Evolutionary conservation across 352 stramenopile genomes (phyloP).

Genomic region (Halophytophthora polymorphica): DNA sequence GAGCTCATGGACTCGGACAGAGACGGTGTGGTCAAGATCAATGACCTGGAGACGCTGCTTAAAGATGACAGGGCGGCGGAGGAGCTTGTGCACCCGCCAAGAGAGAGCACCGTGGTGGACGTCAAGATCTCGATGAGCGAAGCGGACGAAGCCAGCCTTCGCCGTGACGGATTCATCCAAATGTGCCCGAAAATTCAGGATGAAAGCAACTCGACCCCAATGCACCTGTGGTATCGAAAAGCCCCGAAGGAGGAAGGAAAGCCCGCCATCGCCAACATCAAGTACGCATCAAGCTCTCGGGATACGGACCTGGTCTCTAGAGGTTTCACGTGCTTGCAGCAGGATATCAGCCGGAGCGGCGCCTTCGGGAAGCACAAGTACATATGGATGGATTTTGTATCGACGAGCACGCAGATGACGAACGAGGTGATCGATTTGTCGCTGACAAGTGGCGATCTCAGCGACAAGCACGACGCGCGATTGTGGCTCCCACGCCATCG

Average conservation of each 20-base stretch:
- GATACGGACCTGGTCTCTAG: slow-evolving; percentile 75
- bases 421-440: slow-evolving; percentile 69
- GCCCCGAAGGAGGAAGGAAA: slow-evolving; percentile 58
- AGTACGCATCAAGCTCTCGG: slow-evolving; percentile 50
- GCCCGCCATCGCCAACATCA: slow-evolving; percentile 62
- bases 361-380: slow-evolving; percentile 74
- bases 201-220: slow-evolving; percentile 28
- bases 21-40: slow-evolving; percentile 60
- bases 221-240: slow-evolving; percentile 67
- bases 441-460: slow-evolving; percentile 60
- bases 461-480: slow-evolving; percentile 57
- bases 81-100: slow-evolving; percentile 46
- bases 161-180: slow-evolving; percentile 58
- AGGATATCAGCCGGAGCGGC: slow-evolving; percentile 62
- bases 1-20: slow-evolving; percentile 65
- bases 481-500: slow-evolving; percentile 68
- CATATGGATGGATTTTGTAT: slow-evolving; percentile 66
- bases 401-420: slow-evolving; percentile 37
- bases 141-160: slow-evolving; percentile 51
- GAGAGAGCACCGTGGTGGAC: slow-evolving; percentile 56
- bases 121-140: slow-evolving; percentile 60
- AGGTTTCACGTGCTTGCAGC: slow-evolving; percentile 71
- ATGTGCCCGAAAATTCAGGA: slow-evolving; percentile 55
- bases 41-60: slow-evolving; percentile 69
- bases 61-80: slow-evolving; percentile 58